These are phyloP conservation scores for Eucalyptus victrix DNA, from an alignment of 345 rosid species.

Conservation along the genomic window DNA sequence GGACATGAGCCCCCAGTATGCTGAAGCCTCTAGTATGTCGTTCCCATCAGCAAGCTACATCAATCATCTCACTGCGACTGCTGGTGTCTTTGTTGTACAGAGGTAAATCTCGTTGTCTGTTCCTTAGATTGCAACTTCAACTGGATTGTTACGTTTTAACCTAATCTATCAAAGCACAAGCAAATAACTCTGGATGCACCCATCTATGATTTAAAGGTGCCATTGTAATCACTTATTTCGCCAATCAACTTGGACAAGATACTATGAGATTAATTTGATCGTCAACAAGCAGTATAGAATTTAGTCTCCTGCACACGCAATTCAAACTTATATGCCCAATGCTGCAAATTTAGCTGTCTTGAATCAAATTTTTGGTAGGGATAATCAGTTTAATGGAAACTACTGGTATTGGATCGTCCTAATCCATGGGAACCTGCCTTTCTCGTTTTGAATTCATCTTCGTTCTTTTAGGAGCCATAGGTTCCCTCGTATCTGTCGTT, in stretches of 20 bases:
- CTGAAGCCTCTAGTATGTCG: slow-evolving; percentile 1
- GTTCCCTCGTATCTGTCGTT: not conserved
- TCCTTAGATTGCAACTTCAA: not conserved
- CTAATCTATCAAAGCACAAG: not conserved
- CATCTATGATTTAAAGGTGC: not conserved
- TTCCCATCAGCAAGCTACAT: not conserved
- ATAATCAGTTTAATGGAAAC: not conserved
- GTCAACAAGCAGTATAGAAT: not conserved
- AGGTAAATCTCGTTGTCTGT: not conserved
- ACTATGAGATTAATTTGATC: not conserved
- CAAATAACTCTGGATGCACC: not conserved
- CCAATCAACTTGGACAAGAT: not conserved
- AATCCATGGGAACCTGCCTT: too few relatives aligned
- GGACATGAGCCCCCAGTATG: not conserved
- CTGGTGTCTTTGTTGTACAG: not conserved
- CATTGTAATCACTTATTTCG: not conserved
- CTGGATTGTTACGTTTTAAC: not conserved
- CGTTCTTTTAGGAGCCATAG: not conserved
- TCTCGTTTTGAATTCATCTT: too few relatives aligned
- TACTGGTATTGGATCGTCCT: too few relatives aligned
- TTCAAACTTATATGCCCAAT: not conserved
- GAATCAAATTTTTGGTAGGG: not conserved
- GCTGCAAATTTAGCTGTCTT: not conserved
- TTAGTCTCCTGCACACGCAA: not conserved
- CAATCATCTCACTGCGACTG: not conserved